These are phyloP conservation scores for Beauveria medogensis DNA, from an alignment of 2,329 filamentous ascomycete species.

Conservation along the genomic window DNA sequence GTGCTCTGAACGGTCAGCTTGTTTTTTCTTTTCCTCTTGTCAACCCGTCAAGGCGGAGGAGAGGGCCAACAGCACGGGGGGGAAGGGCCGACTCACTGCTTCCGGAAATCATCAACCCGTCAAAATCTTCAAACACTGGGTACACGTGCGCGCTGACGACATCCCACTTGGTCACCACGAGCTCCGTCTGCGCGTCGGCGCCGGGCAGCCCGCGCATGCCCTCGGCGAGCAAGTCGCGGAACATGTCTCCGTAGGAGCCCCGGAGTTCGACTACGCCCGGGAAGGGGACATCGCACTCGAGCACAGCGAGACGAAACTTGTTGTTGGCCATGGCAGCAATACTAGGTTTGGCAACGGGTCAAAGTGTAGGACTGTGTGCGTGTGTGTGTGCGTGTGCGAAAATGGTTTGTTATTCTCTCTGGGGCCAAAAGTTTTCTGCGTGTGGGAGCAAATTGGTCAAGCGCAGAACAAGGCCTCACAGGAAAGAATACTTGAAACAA, in stretches of 20 bases:
- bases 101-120: conserved; percentile 25
- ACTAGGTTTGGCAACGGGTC: not conserved
- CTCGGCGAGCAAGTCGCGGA: conserved; percentile 20
- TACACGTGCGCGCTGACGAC: conserved; percentile 22
- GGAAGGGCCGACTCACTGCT: conserved; percentile 20
- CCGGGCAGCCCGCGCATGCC: conserved; percentile 18
- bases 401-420: too few species aligned
- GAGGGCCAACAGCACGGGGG: too few species aligned
- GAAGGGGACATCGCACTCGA: conserved; percentile 27
- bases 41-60: too few species aligned
- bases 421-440: not conserved
- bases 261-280: conserved; percentile 18
- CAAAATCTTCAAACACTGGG: conserved; percentile 20
- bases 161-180: conserved; percentile 23
- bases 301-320: conserved; percentile 15
- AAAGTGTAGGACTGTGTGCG: not conserved
- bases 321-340: conserved; percentile 13
- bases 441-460: too few species aligned
- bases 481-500: too few species aligned
- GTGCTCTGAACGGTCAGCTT: too few species aligned
- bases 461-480: too few species aligned
- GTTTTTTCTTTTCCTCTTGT: too few species aligned
- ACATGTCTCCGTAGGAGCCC: conserved; percentile 25
- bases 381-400: not conserved
- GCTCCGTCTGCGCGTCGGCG: conserved; percentile 14